Conservation (phyloP, 2,329 filamentous ascomycete genomes). For the Trichoderma sp. region DNA sequence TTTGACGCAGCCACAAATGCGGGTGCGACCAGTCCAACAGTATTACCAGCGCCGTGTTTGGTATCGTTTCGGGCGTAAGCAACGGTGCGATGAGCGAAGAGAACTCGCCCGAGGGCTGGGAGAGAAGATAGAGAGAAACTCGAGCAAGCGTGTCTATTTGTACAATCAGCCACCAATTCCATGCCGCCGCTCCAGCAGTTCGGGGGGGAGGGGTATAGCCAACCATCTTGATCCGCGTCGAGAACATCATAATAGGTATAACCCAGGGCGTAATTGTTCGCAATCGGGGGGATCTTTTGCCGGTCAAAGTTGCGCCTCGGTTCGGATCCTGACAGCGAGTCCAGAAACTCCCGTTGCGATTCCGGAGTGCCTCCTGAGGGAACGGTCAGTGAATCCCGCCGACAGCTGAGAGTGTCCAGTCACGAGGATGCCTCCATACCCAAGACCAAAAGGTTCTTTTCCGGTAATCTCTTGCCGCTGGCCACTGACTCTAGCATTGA, state of each 20-base stretch:
- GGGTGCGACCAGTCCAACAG: constrained; percentile 95
- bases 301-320: constrained; percentile 52
- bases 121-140: constrained; percentile 82
- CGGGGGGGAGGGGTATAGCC: constrained; percentile 22
- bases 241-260: constrained; percentile 96
- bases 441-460: constrained; percentile 86
- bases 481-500: constrained; percentile 88
- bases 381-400: constrained; percentile 29
- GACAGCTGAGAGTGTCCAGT: constrained; percentile 4
- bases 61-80: constrained; percentile 77
- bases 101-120: constrained; percentile 80
- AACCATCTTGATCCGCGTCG: constrained; percentile 90
- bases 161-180: constrained; percentile 24
- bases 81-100: constrained; percentile 79
- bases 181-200: not conserved
- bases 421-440: constrained; percentile 48
- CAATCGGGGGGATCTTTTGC: constrained; percentile 70
- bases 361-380: constrained; percentile 71
- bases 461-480: constrained; percentile 82
- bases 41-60: constrained; percentile 83
- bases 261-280: constrained; percentile 87
- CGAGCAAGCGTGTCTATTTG: constrained; percentile 79
- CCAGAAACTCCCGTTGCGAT: constrained; percentile 80
- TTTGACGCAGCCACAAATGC: constrained; percentile 85
- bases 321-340: constrained; percentile 56